These are phyloP conservation scores for Nymphaea thermarum DNA, from an alignment of 164 flowering plant species.

Conservation along the genomic window DNA sequence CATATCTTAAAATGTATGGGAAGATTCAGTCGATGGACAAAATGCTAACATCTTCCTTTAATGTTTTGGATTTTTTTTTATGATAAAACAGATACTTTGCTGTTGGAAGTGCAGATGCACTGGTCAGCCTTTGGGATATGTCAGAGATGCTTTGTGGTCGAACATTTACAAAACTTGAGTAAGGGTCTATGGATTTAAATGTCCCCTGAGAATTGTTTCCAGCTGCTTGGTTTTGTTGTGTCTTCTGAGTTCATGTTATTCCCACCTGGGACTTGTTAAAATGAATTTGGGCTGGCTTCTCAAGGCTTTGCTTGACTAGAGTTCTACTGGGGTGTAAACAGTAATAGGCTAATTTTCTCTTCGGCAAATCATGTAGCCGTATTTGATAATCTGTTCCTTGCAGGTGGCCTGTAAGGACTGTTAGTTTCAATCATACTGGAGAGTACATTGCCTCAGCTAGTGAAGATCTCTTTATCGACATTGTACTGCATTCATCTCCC, in stretches of 20 bases:
- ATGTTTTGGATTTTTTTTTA: not conserved
- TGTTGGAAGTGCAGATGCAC: constrained; percentile 99
- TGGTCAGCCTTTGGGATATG: constrained; percentile 98
- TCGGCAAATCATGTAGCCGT: not conserved
- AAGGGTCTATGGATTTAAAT: constrained; percentile 16
- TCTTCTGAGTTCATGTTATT: not conserved
- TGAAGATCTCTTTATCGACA: constrained; percentile 90
- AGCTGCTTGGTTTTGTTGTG: not conserved
- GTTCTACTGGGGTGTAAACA: too few relatives aligned
- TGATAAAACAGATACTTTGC: constrained; percentile 65
- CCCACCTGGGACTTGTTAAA: not conserved
- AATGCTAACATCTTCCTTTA: not conserved
- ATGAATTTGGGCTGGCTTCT: too few relatives aligned
- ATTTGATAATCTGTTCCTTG: constrained; percentile 5
- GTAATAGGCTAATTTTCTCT: too few relatives aligned
- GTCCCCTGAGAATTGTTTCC: too few relatives aligned
- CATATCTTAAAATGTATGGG: not conserved
- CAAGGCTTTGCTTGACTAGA: too few relatives aligned
- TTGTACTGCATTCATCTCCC: constrained; percentile 21
- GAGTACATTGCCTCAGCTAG: constrained; percentile 96
- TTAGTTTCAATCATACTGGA: constrained; percentile 88
- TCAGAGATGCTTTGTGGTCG: constrained; percentile 92
- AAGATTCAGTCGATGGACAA: not conserved
- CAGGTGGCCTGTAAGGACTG: constrained; percentile 98
- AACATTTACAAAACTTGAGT: constrained; percentile 97